Evolutionary conservation across 208 protist genomes (phyloP), one percentile per base, ranked within the genome.

Genomic region (Sergeia podlipaevii): DNA sequence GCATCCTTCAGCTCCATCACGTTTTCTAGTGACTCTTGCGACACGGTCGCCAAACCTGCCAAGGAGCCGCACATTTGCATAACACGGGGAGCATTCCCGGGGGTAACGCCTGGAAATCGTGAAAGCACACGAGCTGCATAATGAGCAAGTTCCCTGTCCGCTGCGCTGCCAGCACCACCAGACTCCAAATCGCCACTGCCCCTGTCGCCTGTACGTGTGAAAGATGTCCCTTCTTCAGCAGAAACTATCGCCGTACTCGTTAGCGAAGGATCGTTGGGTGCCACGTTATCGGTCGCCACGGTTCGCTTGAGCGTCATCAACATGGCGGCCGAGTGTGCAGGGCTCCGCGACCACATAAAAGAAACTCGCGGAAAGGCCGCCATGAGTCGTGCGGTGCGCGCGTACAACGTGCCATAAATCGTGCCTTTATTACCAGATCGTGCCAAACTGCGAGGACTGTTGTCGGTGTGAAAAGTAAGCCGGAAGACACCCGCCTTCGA

Each of bases 31-130:
- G 77, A 65, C 4, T 39, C 50, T 56, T 83, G 56, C 10, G 77
- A 76, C 52, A 95, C 70, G 6, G 74, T 80, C 30, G 81, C 87
- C 10, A 95, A 65, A 2, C 81, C 84, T 2, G 74, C 81, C 17
- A 95, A 73, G 4, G 81, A 88, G 26, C 87, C 84, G 49, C 76
- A 81, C 20, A 76, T 50, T 43, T 59, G 65, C 87, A 95, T 91
- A n/a, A 95, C 56, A 13, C 36, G 47, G 10, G 58, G 56, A 8
- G 66, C 61, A 27, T 95, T 95, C 24, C 55, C 39, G 0, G 63
- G 58, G 4, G 70, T 80, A n/a, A 95, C 67, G 8, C 87, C 87
- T 4, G 87, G 87, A 43, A 95, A 85, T 21, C 74, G 57, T 4
- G 79, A 78, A 10, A 95, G 66, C 11, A 95, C 79, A 8, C 80